phyloP scores from a whole-genome alignment of 805 yeast genomes.

The Yamadazyma philogaea region DNA sequence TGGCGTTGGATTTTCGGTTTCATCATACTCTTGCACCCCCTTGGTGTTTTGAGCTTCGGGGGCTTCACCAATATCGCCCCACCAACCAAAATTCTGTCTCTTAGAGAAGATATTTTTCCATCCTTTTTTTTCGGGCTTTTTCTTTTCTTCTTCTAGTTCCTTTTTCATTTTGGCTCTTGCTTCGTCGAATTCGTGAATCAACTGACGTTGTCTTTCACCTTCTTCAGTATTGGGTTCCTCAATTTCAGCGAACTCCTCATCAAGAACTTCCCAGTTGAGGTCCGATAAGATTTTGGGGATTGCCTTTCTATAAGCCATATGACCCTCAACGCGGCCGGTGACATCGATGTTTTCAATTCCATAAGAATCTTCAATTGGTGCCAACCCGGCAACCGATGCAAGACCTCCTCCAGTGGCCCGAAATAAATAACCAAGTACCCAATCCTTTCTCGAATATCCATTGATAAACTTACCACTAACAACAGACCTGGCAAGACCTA shows the following conservation, averaged over 20 bases:
- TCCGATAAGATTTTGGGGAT: conserved; percentile 76
- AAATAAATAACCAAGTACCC: conserved; percentile 93
- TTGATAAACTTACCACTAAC: conserved; percentile 88
- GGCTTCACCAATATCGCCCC: conserved; percentile 36
- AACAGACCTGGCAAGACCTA: conserved; percentile 74
- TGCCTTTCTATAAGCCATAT: conserved; percentile 93
- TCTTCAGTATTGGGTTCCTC: conserved; percentile 94
- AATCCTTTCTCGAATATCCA: conserved; percentile 88
- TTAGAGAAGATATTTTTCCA: conserved; percentile 52
- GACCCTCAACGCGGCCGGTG: conserved; percentile 85
- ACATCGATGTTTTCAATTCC: conserved; percentile 85
- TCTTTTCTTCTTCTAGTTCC: conserved; percentile 28
- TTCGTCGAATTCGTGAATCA: conserved; percentile 81
- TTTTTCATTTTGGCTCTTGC: conserved; percentile 63
- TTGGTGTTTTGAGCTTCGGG: conserved; percentile 8
- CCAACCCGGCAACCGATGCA: conserved; percentile 85
- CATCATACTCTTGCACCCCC: conserved; percentile 20
- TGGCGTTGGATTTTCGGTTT: conserved; percentile 17
- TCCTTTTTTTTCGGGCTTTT: conserved; percentile 30
- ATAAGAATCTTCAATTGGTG: conserved; percentile 60
- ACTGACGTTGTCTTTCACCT: conserved; percentile 75
- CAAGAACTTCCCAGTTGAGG: conserved; percentile 75
- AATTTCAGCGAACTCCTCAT: conserved; percentile 91
- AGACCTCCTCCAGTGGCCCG: conserved; percentile 95
- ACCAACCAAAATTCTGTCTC: conserved; percentile 54